Evolutionary conservation across 352 stramenopile species (phyloP).

Genomic region (Phytophthora cactorum): DNA sequence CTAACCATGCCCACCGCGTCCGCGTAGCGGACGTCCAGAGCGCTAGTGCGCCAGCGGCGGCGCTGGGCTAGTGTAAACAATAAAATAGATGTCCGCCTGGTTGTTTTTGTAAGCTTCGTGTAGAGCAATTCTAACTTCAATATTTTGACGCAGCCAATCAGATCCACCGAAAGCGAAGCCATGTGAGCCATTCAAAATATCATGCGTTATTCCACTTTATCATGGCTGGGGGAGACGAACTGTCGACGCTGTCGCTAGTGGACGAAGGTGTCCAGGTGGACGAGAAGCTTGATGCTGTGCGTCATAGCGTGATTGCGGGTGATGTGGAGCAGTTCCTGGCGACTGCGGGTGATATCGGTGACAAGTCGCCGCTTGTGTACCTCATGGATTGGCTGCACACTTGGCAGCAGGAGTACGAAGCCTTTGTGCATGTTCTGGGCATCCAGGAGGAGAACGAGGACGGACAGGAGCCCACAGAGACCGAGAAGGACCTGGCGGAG

Average conservation of each 20-base stretch:
- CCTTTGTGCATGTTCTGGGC: constrained; percentile 75
- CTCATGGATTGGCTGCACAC: constrained; percentile 89
- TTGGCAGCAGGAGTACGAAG: constrained; percentile 89
- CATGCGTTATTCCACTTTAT: constrained; percentile 17
- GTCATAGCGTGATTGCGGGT: constrained; percentile 59
- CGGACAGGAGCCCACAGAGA: constrained; percentile 31
- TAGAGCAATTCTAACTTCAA: too few relatives aligned
- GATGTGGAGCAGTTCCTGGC: constrained; percentile 56
- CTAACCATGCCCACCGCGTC: too few relatives aligned
- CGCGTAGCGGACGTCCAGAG: too few relatives aligned
- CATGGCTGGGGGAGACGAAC: constrained; percentile 46
- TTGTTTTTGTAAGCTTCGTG: too few relatives aligned
- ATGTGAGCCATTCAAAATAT: constrained; percentile 32
- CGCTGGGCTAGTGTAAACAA: too few relatives aligned
- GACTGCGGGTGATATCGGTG: constrained; percentile 32
- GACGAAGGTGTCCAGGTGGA: constrained; percentile 39
- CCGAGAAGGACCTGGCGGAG: constrained; percentile 73
- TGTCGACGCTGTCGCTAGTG: constrained; percentile 53
- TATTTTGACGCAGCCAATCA: too few relatives aligned
- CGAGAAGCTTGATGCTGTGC: constrained; percentile 62
- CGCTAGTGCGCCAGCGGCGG: too few relatives aligned
- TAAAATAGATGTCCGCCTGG: too few relatives aligned
- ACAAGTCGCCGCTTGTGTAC: constrained; percentile 58
- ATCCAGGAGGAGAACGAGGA: constrained; percentile 50
- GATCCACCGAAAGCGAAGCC: constrained; percentile 2